Conservation (phyloP, 208 protist genomes). For the Novymonas esmeraldas region DNA sequence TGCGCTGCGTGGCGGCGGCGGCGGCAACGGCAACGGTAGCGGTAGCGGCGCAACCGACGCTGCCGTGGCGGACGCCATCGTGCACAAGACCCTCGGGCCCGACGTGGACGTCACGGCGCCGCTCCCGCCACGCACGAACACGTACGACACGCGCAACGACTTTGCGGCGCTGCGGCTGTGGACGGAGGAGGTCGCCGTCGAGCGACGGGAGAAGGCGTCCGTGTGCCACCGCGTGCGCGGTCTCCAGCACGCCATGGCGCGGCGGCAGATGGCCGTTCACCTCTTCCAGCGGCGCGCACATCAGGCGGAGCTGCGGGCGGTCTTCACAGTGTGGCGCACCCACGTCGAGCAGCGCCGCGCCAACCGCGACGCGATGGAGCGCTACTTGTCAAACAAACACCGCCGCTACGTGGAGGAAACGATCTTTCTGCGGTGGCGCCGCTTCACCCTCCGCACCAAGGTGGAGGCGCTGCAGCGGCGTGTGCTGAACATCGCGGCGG, state of each 20-base stretch:
- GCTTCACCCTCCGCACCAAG: conserved; percentile 46
- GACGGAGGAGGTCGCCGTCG: conserved; percentile 56
- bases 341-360: conserved; percentile 29
- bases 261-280: conserved; percentile 52
- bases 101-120: not conserved
- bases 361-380: conserved; percentile 36
- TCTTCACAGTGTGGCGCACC: conserved; percentile 63
- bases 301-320: conserved; percentile 19
- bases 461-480: conserved; percentile 39
- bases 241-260: conserved; percentile 49
- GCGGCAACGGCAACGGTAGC: not conserved
- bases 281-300: conserved; percentile 51
- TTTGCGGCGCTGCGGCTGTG: conserved; percentile 62
- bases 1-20: conserved; percentile 1
- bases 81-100: conserved; percentile 3
- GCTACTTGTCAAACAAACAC: conserved; percentile 37
- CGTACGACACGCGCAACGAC: conserved; percentile 43
- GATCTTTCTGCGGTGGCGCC: conserved; percentile 76
- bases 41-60: conserved; percentile 10
- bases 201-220: conserved; percentile 34
- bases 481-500: conserved; percentile 35
- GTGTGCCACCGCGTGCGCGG: conserved; percentile 37
- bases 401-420: conserved; percentile 47
- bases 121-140: conserved; percentile 33
- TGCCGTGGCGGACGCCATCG: conserved; percentile 14